These are phyloP conservation scores for Oehlia diaphana DNA, from an alignment of 192 early-diverging fungal species.

Conservation along the genomic window DNA sequence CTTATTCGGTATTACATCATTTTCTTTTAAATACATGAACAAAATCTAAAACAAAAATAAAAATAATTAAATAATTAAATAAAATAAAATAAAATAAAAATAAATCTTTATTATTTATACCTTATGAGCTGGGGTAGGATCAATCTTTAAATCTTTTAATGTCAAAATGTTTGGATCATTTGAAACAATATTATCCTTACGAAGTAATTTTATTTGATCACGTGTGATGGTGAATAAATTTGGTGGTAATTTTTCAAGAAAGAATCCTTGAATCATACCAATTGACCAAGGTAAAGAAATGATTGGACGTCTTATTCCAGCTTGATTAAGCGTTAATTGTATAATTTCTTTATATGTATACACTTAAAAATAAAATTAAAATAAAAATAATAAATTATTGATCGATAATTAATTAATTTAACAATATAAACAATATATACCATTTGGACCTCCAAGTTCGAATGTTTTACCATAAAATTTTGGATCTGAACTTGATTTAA, in stretches of 20 bases:
- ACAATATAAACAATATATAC: not conserved
- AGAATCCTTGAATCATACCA: slow-evolving; percentile 31
- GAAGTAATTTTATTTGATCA: slow-evolving; percentile 34
- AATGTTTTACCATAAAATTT: slow-evolving; percentile 28
- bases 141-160: slow-evolving; percentile 32
- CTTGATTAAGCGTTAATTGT: slow-evolving; percentile 30
- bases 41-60: not conserved
- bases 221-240: slow-evolving; percentile 39
- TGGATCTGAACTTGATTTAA: not conserved
- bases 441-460: slow-evolving; percentile 33
- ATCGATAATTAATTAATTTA: too few relatives aligned
- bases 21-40: not conserved
- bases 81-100: not conserved
- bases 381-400: not conserved
- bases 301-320: slow-evolving; percentile 33
- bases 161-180: not conserved
- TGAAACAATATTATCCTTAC: slow-evolving; percentile 36
- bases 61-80: too few relatives aligned
- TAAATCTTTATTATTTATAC: not conserved
- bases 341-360: slow-evolving; percentile 38
- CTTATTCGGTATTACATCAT: not conserved
- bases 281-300: slow-evolving; percentile 35
- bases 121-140: slow-evolving; percentile 33
- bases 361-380: slow-evolving; percentile 7
- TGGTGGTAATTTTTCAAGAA: slow-evolving; percentile 36